Evolutionary conservation across 768 basidiomycete species (phyloP), one percentile per base, ranked within the genome.

Genomic region (Boletus coccyginus): DNA sequence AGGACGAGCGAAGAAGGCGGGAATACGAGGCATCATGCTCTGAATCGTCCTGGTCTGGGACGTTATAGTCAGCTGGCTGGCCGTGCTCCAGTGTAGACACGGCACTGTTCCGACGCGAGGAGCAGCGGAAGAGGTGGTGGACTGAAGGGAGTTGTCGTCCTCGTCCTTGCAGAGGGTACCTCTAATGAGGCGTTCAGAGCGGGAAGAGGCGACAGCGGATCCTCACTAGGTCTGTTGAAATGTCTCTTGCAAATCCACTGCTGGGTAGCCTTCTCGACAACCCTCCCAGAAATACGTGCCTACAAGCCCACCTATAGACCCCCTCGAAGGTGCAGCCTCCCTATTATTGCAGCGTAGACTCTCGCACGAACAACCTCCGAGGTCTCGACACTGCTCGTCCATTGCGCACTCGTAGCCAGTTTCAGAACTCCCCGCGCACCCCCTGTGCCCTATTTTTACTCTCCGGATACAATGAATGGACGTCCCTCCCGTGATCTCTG

Each of bases 121-220:
- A 57, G 61, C 62, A 56, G 53, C 57, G 64, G 51, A 56, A 45
- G 36, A 71, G 62, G 70, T 64, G 46, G 67, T 63, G 1, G 70
- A 67, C 49, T 66, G 65, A 48, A 68, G 63, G 43, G 66, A 27
- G 47, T 73, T 65, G 16, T 68, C 61, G 39, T 66, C 75, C 10
- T 60, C 74, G 69, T 73, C 80, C 61, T 75, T 84, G 46, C 80
- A 74, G 51, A 86, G 77, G 11, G 84, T 78, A 58, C 84, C 78
- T 48, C 84, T 74, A 46, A 86, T 74, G 45, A 86, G 77, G 11
- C 77, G 75, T 62, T 85, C 80, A 6, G 81, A 83, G 53, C 81
- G 75, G 8, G 17, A 46, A 38, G 10, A 57, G 33, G 27, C n/a
- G 31, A 21, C 50, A 48, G 52, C 31, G 64, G 65, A 66, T 53